Evolutionary conservation across 2,329 filamentous ascomycete genomes (phyloP), one percentile per base, ranked within the genome.

Genomic region (Verticillium nubilum): DNA sequence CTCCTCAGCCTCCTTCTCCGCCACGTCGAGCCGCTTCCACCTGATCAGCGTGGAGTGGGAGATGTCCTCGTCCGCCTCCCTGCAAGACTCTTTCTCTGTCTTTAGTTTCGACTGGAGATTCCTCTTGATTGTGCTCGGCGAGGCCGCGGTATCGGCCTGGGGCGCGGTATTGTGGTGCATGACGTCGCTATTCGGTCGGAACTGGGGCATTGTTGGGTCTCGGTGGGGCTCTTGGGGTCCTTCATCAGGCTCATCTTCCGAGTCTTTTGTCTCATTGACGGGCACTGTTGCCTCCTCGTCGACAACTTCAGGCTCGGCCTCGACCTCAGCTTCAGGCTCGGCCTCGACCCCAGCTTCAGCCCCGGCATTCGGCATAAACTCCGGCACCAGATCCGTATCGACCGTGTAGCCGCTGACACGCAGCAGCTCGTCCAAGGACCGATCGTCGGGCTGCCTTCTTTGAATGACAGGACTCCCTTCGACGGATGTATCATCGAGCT

Each of bases 121-220:
- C 23, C 9, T 47, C n/a, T 23, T 23, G 7, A 19, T 3, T 19
- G 42, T 25, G 19, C 42, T 10, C 3, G 6, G n/a, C 15, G 19
- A 47, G 3, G 57, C 3, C 12, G 27, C 15, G 13, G 52, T 19
- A 6, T 52, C 33, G 33, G 47, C 42, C 42, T 50, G 63, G 12
- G 31, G 50, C 37, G 54, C 55, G 47, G 33, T n/a, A 23, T 25
- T 25, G 12, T 29, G 55, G 28, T 19, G 25, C 27, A 31, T 35
- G 10, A 66, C 64, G 1, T 67, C 62, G 31, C 72, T 77, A 63
- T 88, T 83, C n/a, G 86, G 87, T 5, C 85, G 80, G 67, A 89
- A 89, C 65, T 90, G 87, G 9, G 87, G 87, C 70, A 90, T 77
- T 0, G 87, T 90, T 7, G 84, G 84, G 65, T 91, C 88, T 7